Evolutionary conservation across 495 filamentous ascomycete species (phyloP), one percentile per base, ranked within the genome.

Genomic region (Entonaema liquescens): DNA sequence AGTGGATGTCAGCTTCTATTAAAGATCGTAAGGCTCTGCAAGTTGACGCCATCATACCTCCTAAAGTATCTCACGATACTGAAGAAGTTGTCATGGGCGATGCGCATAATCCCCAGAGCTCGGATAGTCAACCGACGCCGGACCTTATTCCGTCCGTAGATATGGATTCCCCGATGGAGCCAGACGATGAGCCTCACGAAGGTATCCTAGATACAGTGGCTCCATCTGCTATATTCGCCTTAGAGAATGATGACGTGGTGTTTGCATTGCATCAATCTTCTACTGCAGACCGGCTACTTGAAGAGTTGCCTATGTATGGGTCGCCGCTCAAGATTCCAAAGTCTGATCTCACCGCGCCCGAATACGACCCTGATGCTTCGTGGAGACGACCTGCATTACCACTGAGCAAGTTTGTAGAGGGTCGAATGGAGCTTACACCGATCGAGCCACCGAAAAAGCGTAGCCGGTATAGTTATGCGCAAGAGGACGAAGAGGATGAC

Each of bases 341-440:
- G 40, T 82, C 82, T 9, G 84, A 89, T 49, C 68, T 87, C n/a
- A 83, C 80, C 0, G 79, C 75, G 1, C 85, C 87, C 25, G 86
- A 89, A 55, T 79, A 87, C 56, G 83, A 86, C 38, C 88, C 89
- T 0, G 92, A 94, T 74, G 82, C 86, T n/a, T 81, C 79, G 5
- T 94, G 92, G 92, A 91, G 87, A 74, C 88, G 88, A 15, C 87
- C 90, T 3, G 87, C 94, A 52, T 80, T 97, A n/a, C 92, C 93
- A 0, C 85, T 97, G 2, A 96, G 90, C 56, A 98, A 93, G 73
- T 97, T 91, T 73, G 89, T 92, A 19, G 86, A 89, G 44, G 91
- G 93, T n/a, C 92, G 91, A 70, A 89, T 99, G 74, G 86, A 86
- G 19, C 85, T 94, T 33, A 83, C 83, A 17, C 81, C 88, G 35